Percentiles rank a stretch among this genome's conserved stretches.
Conservation (phyloP, 2,329 filamentous ascomycete genomes). For the Monilinia aucupariae region DNA sequence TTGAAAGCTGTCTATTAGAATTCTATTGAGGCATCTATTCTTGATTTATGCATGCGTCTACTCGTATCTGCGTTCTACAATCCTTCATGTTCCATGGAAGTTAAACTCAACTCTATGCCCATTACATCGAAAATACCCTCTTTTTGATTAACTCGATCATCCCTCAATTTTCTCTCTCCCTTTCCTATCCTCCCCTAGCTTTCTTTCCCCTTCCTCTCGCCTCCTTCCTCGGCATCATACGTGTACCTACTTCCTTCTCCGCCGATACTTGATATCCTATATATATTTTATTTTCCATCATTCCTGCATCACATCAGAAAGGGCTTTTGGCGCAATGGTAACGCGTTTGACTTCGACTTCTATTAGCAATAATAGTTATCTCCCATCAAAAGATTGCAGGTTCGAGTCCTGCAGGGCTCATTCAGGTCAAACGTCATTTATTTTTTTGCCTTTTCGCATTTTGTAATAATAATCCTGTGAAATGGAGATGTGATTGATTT, state of each 20-base stretch:
- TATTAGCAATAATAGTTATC: neutral
- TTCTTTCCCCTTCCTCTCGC: neutral
- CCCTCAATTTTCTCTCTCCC: neutral
- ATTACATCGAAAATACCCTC: neutral
- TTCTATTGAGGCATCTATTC: neutral
- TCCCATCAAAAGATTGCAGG: conserved; percentile 12
- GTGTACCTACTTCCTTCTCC: neutral
- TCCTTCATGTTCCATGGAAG: neutral
- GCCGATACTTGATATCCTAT: neutral
- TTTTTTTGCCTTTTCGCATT: neutral
- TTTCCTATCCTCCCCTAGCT: neutral
- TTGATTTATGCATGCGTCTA: neutral
- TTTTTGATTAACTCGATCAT: neutral
- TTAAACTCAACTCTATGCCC: too few species aligned
- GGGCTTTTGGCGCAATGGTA: conserved; percentile 11
- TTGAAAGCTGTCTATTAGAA: neutral
- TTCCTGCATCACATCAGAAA: fast-evolving
- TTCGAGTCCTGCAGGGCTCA: conserved; percentile 3
- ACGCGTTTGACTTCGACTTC: conserved; percentile 14
- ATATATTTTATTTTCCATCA: fast-evolving
- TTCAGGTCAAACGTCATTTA: neutral
- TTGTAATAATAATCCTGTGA: too few species aligned
- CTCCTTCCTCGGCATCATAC: neutral
- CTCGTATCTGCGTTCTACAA: neutral
- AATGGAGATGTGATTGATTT: neutral